Base-by-base conservation (phyloP, 345 rosid genomes). In the Eucalyptus sideroxylon region DNA sequence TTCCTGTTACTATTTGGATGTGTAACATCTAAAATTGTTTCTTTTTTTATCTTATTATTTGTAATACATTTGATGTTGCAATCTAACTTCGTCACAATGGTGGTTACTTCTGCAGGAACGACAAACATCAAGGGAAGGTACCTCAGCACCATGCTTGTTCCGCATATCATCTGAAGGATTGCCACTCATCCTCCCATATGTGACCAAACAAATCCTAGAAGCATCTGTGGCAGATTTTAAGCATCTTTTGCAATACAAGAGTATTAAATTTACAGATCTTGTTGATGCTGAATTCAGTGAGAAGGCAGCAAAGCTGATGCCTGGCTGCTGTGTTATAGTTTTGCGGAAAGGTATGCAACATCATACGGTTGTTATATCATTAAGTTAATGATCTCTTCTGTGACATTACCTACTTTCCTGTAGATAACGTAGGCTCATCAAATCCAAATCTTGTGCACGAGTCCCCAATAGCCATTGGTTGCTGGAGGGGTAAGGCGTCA, bases 131-230 rank as follows among this genome's bases (percentile, higher is more conserved):
- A 94, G 93, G 89, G 99, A 95, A 92, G 99, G 98, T 77, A 92
- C 93, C 88, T 81, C 94, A 50, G 94, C 94, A 19, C 95, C 96
- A 87, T 98, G 99, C 93, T 69, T 93, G 85, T 98, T 97, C 90
- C 95, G 99, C 77, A 97, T 98, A 95, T 96, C 99, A 10, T 98
- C 99, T 42, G 99, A 98, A 88, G 98, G 99, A 51, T 92, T 98
- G 92, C 98, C 98, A 1, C 93, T 96, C 90, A 94, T 96, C 93
- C 99, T 98, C 89, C 99, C 99, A 10, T 95, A 93, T 92, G 90
- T 98, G 87, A 97, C 97, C 69, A 96, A 95, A 89, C 99, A 98
- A 91, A 94, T 97, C 91, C 93, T 98, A 26, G 88, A 91, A 44
- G 94, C 98, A 60, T 93, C 98, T 69, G 90, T 87, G 26, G 93